Conservation (phyloP, 371 early-diverging fungal genomes). For the Cladochytrium tenue region DNA sequence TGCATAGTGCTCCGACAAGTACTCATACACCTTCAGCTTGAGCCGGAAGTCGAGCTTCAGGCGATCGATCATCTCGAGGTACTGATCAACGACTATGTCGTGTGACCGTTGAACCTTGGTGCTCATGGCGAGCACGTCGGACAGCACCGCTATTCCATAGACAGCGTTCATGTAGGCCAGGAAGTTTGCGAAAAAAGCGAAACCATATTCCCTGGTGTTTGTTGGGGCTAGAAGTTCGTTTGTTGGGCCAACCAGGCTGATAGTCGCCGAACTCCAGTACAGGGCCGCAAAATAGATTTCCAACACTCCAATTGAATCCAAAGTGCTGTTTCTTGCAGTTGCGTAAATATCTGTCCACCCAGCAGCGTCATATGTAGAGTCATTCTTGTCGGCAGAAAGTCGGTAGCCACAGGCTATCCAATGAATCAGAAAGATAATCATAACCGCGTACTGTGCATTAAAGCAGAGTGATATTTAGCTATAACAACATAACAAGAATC, state of each 20-base stretch:
- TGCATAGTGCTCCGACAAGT: slow-evolving; percentile 43
- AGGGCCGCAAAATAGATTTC: slow-evolving; percentile 37
- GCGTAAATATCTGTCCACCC: slow-evolving; percentile 38
- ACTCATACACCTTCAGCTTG: slow-evolving; percentile 43
- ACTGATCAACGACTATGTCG: slow-evolving; percentile 46
- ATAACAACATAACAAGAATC: background rate
- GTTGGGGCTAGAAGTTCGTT: slow-evolving; percentile 25
- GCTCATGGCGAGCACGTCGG: slow-evolving; percentile 35
- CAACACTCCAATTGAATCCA: slow-evolving; percentile 8
- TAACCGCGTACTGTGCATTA: slow-evolving; percentile 25
- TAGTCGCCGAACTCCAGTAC: slow-evolving; percentile 39
- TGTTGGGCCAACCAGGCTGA: slow-evolving; percentile 36
- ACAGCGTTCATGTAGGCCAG: slow-evolving; percentile 37
- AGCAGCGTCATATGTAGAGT: slow-evolving; percentile 18
- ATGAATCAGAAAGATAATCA: slow-evolving; percentile 42
- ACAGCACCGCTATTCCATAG: slow-evolving; percentile 41
- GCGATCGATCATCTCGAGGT: slow-evolving; percentile 48
- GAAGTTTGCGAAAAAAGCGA: slow-evolving; percentile 38
- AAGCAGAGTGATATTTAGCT: background rate
- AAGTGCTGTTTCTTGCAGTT: background rate
- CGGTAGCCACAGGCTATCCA: slow-evolving; percentile 53
- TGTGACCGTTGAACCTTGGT: slow-evolving; percentile 27
- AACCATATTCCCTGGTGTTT: slow-evolving; percentile 37
- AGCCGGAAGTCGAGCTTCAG: slow-evolving; percentile 41
- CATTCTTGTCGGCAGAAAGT: slow-evolving; percentile 30